Evolutionary conservation across 2,329 filamentous ascomycete species (phyloP), one percentile per base, ranked within the genome.

Genomic region (Monosporascus sp.): DNA sequence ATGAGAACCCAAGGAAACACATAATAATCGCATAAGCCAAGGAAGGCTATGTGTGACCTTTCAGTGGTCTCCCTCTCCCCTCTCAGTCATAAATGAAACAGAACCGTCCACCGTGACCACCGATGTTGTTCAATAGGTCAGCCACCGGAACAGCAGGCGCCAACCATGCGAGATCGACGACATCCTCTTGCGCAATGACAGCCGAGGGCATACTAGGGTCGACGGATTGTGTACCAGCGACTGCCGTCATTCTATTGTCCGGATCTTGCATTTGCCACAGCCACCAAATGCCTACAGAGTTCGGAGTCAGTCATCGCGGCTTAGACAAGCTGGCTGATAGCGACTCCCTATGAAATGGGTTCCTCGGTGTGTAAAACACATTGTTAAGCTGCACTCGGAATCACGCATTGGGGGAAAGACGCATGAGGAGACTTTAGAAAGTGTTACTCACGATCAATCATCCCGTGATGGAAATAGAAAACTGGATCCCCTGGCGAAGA

Each of bases 401-500:
- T 11, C 31, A 35, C 31, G 31, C 11, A 14, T 14, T 5, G 31
- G 11, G 3, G 9, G 9, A 14, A 14, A 35, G 31, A 14, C 31
- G 31, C 31, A 35, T 35, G 31, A 35, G 14, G 31, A 35, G 31
- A 35, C 31, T 14, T 35, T 35, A 35, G 31, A 35, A 27, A 9
- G 11, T 3, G 4, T 35, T 14, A 14, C 31, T 35, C 31, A 35
- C 31, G 31, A 35, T 35, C 31, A 35, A 35, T 35, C 31, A 35
- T 35, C 31, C 31, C 31, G 31, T 35, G 31, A 11, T 35, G 31
- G 31, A 35, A 35, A 59, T 56, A 57, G 51, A 60, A 58, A 7
- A 57, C 60, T 1, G 66, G 67, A 38, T 70, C 65, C 7, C 60
- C 62, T 22, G 63, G 60, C 8, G 67, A 69, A 17, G 60, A 59